These are phyloP conservation scores for Neltuma alba DNA, from an alignment of 306 rosid genomes.

Conservation along the genomic window DNA sequence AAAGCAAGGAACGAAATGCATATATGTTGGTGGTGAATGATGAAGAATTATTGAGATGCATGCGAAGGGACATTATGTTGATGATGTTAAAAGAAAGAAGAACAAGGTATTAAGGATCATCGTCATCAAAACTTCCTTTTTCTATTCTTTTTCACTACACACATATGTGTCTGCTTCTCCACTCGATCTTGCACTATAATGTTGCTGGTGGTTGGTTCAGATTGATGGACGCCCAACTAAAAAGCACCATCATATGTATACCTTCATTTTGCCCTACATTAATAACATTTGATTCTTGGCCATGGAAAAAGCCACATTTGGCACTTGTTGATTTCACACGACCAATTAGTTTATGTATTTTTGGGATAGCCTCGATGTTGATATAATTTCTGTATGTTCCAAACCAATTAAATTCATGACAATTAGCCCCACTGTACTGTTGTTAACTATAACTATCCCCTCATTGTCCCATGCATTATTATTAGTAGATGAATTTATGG, in stretches of 20 bases:
- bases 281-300: background rate
- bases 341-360: background rate
- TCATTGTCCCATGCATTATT: too few species aligned
- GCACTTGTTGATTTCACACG: background rate
- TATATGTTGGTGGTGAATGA: background rate
- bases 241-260: conserved; percentile 39
- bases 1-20: background rate
- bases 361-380: background rate
- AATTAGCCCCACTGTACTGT: background rate
- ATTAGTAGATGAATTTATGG: too few species aligned
- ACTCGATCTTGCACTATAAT: conserved; percentile 21
- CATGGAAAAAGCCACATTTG: background rate
- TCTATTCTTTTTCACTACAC: background rate
- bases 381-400: background rate
- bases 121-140: conserved; percentile 4
- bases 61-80: conserved; percentile 26
- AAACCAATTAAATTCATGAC: background rate
- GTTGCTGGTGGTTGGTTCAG: conserved; percentile 35
- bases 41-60: conserved; percentile 7
- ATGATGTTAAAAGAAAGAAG: conserved; percentile 32
- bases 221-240: background rate
- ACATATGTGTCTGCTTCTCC: background rate
- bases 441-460: too few species aligned
- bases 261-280: conserved; percentile 20
- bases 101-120: background rate